Evolutionary conservation across 1,284 basidiomycete species (phyloP).

Genomic region (Sporisorium scitamineum): DNA sequence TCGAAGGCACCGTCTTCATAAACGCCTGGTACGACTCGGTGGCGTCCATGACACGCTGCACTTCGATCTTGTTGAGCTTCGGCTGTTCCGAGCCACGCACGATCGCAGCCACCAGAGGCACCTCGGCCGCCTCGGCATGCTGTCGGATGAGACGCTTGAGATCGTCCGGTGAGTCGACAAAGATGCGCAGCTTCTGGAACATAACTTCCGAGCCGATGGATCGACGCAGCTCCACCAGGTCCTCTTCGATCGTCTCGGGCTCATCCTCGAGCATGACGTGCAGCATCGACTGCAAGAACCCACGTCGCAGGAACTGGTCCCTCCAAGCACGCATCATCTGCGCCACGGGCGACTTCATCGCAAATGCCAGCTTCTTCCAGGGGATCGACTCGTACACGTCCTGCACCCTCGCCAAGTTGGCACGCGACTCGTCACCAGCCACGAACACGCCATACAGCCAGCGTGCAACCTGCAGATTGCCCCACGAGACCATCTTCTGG

Average conservation of each 20-base stretch:
- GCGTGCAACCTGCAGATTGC: conserved; percentile 62
- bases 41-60: conserved; percentile 63
- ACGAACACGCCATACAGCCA: conserved; percentile 65
- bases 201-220: conserved; percentile 59
- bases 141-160: conserved; percentile 65
- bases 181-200: conserved; percentile 63
- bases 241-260: conserved; percentile 60
- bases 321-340: conserved; percentile 60
- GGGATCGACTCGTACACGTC: conserved; percentile 60
- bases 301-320: conserved; percentile 57
- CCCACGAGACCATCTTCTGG: conserved; percentile 64
- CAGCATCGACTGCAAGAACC: conserved; percentile 58
- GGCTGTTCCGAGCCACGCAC: conserved; percentile 64
- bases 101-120: conserved; percentile 67
- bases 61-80: conserved; percentile 62
- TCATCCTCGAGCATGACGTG: conserved; percentile 64
- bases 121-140: conserved; percentile 58
- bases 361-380: conserved; percentile 63
- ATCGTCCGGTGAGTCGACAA: conserved; percentile 61
- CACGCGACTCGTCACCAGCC: conserved; percentile 59
- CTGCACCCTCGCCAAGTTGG: conserved; percentile 59
- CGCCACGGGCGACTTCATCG: conserved; percentile 60
- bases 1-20: conserved; percentile 52
- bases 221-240: conserved; percentile 54
- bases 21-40: conserved; percentile 60